A percentile compares a stretch with the other conserved stretches of the same genome.
These are phyloP conservation scores for Russula ochroleuca DNA, from an alignment of 768 basidiomycete genomes.

Conservation along the genomic window DNA sequence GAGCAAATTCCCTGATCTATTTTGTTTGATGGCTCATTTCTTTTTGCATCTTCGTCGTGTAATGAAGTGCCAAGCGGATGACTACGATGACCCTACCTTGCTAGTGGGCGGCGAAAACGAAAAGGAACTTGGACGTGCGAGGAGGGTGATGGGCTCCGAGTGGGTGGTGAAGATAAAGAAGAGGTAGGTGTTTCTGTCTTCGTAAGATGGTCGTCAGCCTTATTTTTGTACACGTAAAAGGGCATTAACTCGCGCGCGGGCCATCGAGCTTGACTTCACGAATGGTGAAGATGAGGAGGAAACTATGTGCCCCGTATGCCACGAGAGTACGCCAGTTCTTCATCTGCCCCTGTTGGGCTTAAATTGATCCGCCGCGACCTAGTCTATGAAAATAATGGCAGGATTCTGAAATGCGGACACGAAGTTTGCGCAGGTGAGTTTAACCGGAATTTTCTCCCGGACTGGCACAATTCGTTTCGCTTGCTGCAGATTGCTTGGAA, in stretches of 20 bases:
- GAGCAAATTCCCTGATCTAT: slow-evolving; percentile 26
- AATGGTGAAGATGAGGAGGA: slow-evolving; percentile 49
- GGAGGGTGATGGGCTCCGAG: slow-evolving; percentile 42
- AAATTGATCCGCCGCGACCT: slow-evolving; percentile 34
- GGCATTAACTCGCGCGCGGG: slow-evolving; percentile 47
- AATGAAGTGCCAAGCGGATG: slow-evolving; percentile 41
- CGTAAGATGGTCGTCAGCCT: slow-evolving; percentile 25
- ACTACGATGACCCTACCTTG: slow-evolving; percentile 48
- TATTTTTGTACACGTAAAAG: slow-evolving; percentile 36
- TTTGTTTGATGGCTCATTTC: neutral
- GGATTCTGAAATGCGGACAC: slow-evolving; percentile 63
- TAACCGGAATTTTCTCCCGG: neutral
- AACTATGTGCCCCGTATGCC: slow-evolving; percentile 59
- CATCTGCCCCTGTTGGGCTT: neutral
- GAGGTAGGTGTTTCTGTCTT: neutral
- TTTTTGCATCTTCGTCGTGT: neutral
- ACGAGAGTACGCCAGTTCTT: slow-evolving; percentile 46
- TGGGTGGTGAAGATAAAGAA: slow-evolving; percentile 34
- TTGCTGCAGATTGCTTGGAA: slow-evolving; percentile 48
- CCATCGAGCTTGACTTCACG: slow-evolving; percentile 43
- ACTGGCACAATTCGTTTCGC: neutral
- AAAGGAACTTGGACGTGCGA: slow-evolving; percentile 55
- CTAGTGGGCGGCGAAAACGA: slow-evolving; percentile 46
- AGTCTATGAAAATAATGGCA: slow-evolving; percentile 47
- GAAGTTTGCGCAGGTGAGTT: slow-evolving; percentile 56